Conservation (phyloP, 2,329 filamentous ascomycete genomes). For the Chrysoporthe austroafricana region DNA sequence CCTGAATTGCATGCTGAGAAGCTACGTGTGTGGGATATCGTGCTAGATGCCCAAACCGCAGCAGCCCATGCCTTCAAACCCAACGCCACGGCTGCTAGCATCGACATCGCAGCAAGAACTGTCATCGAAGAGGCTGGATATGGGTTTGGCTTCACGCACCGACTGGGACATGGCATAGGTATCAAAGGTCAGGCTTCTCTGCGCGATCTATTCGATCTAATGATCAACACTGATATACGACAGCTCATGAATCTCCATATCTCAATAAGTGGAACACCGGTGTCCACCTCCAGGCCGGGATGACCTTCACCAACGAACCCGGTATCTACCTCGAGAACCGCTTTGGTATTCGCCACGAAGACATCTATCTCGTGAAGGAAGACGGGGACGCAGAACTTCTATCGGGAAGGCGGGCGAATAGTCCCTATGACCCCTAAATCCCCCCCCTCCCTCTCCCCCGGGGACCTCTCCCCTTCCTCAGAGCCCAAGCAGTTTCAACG, state of each 20-base stretch:
- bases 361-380: conserved; percentile 61
- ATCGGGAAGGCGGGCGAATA: conserved; percentile 54
- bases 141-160: conserved; percentile 62
- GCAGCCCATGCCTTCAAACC: conserved; percentile 54
- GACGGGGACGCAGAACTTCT: conserved; percentile 58
- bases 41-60: conserved; percentile 64
- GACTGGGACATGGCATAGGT: conserved; percentile 66
- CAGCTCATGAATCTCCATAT: conserved; percentile 66
- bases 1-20: conserved; percentile 49
- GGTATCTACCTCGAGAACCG: conserved; percentile 63
- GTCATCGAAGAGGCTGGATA: conserved; percentile 64
- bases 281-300: conserved; percentile 54
- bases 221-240: conserved; percentile 3
- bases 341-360: conserved; percentile 67
- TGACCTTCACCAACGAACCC: conserved; percentile 67
- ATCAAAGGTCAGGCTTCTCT: conserved; percentile 53
- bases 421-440: conserved; percentile 55
- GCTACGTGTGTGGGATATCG: conserved; percentile 61
- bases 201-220: not conserved
- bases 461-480: not conserved
- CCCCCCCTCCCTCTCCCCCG: too few relatives aligned
- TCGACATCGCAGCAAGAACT: conserved; percentile 62
- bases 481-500: conserved; percentile 30
- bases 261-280: conserved; percentile 63
- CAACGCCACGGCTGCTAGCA: conserved; percentile 59